Percentiles rank a stretch among this genome's conserved stretches.
phyloP scores from a whole-genome alignment of 306 rosid species.

The Malus sieversii region DNA sequence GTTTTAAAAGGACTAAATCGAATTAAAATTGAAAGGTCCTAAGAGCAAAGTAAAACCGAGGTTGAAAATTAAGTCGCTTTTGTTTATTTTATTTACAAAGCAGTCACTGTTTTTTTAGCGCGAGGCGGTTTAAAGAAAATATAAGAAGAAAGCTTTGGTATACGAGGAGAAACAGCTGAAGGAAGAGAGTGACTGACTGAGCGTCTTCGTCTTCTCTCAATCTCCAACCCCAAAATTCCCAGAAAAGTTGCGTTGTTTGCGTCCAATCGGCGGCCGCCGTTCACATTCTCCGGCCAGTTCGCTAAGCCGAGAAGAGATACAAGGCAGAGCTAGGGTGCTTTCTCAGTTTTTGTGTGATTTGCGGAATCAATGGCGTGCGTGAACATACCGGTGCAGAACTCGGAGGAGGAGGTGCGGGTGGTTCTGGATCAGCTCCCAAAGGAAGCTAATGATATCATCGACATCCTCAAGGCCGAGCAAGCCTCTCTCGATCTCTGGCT shows the following conservation, averaged over 20 bases:
- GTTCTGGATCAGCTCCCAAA: conserved; percentile 89
- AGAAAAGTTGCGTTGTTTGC: neutral
- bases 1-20: too few relatives aligned
- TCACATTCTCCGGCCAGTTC: neutral
- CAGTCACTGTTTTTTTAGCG: neutral
- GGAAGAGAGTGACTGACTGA: neutral
- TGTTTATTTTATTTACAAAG: neutral
- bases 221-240: neutral
- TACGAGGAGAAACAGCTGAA: neutral
- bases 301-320: neutral
- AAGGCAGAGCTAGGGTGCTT: conserved; percentile 29
- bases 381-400: conserved; percentile 95
- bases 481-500: conserved; percentile 99
- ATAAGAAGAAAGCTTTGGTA: neutral
- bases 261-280: neutral
- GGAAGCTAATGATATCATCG: conserved; percentile 91
- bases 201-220: neutral
- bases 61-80: too few relatives aligned
- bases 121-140: neutral
- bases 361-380: conserved; percentile 62
- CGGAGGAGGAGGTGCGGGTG: conserved; percentile 97
- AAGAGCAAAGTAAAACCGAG: too few relatives aligned
- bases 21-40: too few relatives aligned
- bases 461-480: conserved; percentile 96
- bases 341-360: neutral